phyloP scores from a whole-genome alignment of 352 stramenopile species.

The Phytophthora hybrid region DNA sequence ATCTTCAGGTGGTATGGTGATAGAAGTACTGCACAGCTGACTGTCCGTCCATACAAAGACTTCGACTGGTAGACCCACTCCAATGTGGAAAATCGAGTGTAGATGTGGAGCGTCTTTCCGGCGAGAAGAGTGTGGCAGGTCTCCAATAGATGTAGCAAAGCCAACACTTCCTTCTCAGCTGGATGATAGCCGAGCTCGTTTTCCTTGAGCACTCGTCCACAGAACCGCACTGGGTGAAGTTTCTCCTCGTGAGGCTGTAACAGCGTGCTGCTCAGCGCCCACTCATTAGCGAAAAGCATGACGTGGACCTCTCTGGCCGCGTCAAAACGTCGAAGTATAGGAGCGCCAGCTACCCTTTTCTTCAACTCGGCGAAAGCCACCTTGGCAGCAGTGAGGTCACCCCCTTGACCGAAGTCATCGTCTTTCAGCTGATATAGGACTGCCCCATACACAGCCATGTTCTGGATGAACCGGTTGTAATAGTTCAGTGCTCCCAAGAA shows the following conservation, averaged over 20 bases:
- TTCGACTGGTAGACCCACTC: constrained; percentile 2
- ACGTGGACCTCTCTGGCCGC: no score
- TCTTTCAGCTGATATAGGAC: no score
- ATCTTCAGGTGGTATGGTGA: no score
- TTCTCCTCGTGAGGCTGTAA: neutral
- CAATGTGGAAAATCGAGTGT: constrained; percentile 1
- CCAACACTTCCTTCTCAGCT: constrained; percentile 12
- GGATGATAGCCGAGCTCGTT: neutral
- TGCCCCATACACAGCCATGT: no score
- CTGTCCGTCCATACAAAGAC: neutral
- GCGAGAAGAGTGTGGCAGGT: neutral
- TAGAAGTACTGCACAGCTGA: no score
- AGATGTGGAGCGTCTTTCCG: neutral
- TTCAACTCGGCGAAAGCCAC: no score
- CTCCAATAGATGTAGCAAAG: neutral
- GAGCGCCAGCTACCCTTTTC: no score
- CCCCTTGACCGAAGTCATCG: no score
- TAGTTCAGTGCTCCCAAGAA: no score
- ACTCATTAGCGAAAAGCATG: constrained; percentile 1
- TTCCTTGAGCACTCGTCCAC: constrained; percentile 6
- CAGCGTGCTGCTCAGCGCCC: constrained; percentile 1
- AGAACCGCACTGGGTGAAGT: neutral
- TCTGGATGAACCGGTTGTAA: no score
- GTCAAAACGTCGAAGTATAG: no score
- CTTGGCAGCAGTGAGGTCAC: no score